Base-by-base conservation (phyloP, 441 rosid species). In the Arabidopsis hybrid region DNA sequence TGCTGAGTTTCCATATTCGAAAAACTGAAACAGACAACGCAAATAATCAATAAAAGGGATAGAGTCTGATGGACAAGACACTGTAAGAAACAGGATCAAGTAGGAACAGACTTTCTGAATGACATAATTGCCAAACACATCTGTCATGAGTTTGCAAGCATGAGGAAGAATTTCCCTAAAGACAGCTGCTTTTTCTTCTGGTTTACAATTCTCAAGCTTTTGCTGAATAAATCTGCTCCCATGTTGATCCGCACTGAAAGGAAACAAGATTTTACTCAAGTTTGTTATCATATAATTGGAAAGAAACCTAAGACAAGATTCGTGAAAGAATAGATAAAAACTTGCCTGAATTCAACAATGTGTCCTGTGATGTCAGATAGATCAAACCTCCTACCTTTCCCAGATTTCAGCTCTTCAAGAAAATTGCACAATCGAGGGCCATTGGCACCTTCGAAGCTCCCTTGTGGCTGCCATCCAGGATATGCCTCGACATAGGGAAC, bases 171-270 rank as follows among this genome's bases (percentile, higher is more conserved):
- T 80, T 83, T 90, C 95, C 74, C 82, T 81, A 79, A 85, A 86
- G 31, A 90, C 91, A 35, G 84, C 80, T 34, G 79, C 82, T 80
- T 90, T 88, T 63, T 85, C 93, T 58, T 86, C 91, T 61, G 70
- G 71, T 57, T 73, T 78, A 67, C 91, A 87, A 65, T 60, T 78
- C 76, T 89, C 90, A 77, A 89, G 81, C 82, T 86, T 87, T 76
- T 89, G 93, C 83, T 90, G 95, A 81, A 86, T 90, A 82, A 88
- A 90, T 64, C 95, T 80, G 78, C 95, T 90, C 65, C 95, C 93
- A 39, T 90, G 91, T 76, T 88, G 95, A 84, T 90, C 95, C 65
- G 86, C 81, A 78, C 95, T 90, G 87, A 70, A 80, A 63, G 51
- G 45, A 57, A 68, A 74, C 76, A 76, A 72, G 52, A 18, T 67